Evolutionary conservation across 805 yeast species (phyloP), one percentile per base, ranked within the genome.

Genomic region (Wickerhamiella brachini): DNA sequence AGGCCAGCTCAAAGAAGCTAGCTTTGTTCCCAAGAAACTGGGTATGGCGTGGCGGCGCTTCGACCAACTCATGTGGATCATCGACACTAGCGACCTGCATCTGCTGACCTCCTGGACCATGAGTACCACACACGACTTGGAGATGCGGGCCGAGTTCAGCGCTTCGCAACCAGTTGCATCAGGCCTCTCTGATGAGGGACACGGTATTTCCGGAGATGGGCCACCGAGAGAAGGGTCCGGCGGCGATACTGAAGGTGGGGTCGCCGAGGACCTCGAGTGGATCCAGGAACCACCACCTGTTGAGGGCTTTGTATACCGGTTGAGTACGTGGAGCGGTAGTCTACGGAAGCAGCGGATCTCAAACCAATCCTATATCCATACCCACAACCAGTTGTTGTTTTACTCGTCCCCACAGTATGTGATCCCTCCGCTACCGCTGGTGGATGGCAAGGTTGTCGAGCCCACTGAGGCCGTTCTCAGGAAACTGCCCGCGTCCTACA

Each of bases 241-340:
- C 18, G 18, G 18, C 41, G 18, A 8, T 9, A 12, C n/a, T 5
- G 41, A 2, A n/a, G 21, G 8, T 21, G 42, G 15, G n/a, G 17
- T n/a, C 20, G 20, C 10, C 20, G 52, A 49, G 18, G 53, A 57
- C 17, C 65, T 62, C 2, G 51, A 53, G 8, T 44, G 49, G 9
- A 8, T 71, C 18, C 47, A 56, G 0, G 95, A 83, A 60, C 96
- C 96, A 0, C 49, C 67, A 0, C 81, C 95, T 0, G 64, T 87
- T 9, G 97, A 90, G 66, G 97, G 97, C 0, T 88, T 84, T 62
- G 63, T 89, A 20, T 68, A 77, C 2, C 72, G 81, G 48, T 62
- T 82, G 29, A 73, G 81, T 0, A 72, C 77, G 44, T 70, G 75
- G 52, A 61, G 64, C 5, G 86, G 86, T 0, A 58, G 59, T 64